These are phyloP conservation scores for Cochlearia excelsa DNA, from an alignment of 345 rosid genomes.

Conservation along the genomic window DNA sequence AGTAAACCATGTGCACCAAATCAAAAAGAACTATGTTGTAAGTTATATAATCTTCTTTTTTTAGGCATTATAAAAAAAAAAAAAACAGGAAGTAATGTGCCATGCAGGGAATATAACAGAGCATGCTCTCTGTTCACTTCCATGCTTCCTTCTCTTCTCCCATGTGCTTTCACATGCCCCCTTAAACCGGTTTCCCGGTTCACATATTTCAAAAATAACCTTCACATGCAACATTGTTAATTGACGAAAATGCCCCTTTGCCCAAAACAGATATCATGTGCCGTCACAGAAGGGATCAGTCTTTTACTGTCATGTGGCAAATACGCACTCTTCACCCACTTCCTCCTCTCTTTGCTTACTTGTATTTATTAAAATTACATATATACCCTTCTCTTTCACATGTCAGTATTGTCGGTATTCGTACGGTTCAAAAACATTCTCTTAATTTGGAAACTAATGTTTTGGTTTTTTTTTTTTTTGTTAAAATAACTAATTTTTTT, in stretches of 20 bases:
- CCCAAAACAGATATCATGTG: conserved; percentile 13
- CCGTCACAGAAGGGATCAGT: conserved; percentile 18
- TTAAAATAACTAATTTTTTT: too few relatives aligned
- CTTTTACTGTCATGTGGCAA: conserved; percentile 27
- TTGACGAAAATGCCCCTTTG: too few relatives aligned
- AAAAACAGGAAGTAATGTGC: conserved; percentile 24
- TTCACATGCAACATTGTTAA: conserved; percentile 15
- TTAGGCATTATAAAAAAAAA: neutral
- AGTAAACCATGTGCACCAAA: conserved; percentile 31
- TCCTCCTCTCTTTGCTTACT: conserved; percentile 20
- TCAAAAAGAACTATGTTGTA: conserved; percentile 15
- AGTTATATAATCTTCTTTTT: conserved; percentile 1
- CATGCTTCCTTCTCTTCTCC: conserved; percentile 26
- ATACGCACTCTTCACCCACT: conserved; percentile 30
- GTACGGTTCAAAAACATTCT: conserved; percentile 2
- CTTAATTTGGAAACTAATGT: too few relatives aligned
- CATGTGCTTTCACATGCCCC: conserved; percentile 36
- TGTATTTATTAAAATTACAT: too few relatives aligned
- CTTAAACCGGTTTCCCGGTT: neutral
- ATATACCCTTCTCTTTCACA: conserved; percentile 14
- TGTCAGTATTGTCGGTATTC: conserved; percentile 16
- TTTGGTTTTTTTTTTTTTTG: too few relatives aligned
- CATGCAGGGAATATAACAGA: conserved; percentile 40
- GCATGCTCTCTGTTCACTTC: conserved; percentile 34
- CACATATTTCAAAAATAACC: conserved; percentile 10